Conservation (phyloP, 169 alveolate genomes). For the Miamiensis avidus region DNA sequence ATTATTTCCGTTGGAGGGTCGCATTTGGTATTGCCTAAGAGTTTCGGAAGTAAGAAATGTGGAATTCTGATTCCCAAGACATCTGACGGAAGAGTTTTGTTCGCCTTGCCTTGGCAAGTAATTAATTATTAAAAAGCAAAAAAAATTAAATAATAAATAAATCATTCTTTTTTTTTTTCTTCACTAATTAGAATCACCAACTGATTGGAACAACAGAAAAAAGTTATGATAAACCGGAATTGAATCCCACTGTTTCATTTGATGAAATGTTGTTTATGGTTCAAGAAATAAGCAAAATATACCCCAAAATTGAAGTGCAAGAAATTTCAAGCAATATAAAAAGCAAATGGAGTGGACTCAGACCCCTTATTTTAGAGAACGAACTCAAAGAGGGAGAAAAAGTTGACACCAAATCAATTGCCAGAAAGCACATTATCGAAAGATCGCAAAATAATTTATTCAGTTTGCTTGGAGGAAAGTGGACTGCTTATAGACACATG, state of each 20-base stretch:
- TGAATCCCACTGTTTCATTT: constrained; percentile 38
- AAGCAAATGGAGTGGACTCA: constrained; percentile 83
- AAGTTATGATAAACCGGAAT: constrained; percentile 25
- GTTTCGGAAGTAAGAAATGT: constrained; percentile 74
- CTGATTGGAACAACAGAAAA: constrained; percentile 47
- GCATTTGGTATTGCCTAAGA: constrained; percentile 83
- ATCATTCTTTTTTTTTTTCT: too few relatives aligned
- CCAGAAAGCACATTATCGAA: constrained; percentile 92
- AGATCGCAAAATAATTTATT: constrained; percentile 85
- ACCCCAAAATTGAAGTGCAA: constrained; percentile 5
- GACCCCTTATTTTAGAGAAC: constrained; percentile 75
- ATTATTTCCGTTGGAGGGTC: constrained; percentile 69
- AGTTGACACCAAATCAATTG: constrained; percentile 76
- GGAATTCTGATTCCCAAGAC: constrained; percentile 93
- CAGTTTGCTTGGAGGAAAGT: constrained; percentile 94
- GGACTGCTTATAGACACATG: constrained; percentile 95
- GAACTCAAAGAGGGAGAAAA: constrained; percentile 45
- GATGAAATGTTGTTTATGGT: constrained; percentile 32
- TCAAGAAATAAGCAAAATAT: constrained; percentile 20
- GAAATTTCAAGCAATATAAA: constrained; percentile 48
- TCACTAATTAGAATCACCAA: neutral
- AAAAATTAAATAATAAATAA: constrained; percentile 19
- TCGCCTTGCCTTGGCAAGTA: constrained; percentile 88
- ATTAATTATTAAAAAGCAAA: constrained; percentile 11
- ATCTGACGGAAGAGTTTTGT: constrained; percentile 92